Evolutionary conservation across 1,139 yeast species (phyloP).

Genomic region (Candida tetrigidarum): DNA sequence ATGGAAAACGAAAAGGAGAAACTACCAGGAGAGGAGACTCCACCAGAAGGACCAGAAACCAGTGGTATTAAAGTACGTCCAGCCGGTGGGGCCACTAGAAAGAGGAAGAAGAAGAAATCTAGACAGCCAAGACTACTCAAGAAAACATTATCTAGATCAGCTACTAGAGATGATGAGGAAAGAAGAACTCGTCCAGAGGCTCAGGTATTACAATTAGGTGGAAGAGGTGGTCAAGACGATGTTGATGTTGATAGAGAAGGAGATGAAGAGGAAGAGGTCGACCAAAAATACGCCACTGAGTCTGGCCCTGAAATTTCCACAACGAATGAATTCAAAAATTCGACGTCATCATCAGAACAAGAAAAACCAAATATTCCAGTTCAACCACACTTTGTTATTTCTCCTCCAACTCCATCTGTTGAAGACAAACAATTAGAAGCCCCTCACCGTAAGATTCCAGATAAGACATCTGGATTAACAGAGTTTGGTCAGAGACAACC

Average conservation of each 20-base stretch:
- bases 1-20: conserved; percentile 1
- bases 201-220: conserved; percentile 50
- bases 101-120: conserved; percentile 42
- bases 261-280: not conserved
- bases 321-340: conserved; percentile 8
- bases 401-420: conserved; percentile 7
- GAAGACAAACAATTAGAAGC: not conserved
- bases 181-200: conserved; percentile 45
- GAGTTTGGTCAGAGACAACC: conserved; percentile 17
- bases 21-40: not conserved
- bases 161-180: conserved; percentile 28
- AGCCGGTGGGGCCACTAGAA: conserved; percentile 72
- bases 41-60: conserved; percentile 43
- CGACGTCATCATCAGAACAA: conserved; percentile 16
- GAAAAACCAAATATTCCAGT: conserved; percentile 1
- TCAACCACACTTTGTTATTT: not conserved
- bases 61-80: conserved; percentile 75
- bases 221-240: too few species aligned
- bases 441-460: not conserved
- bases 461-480: conserved; percentile 17
- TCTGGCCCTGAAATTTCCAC: conserved; percentile 11
- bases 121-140: conserved; percentile 30
- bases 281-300: conserved; percentile 5
- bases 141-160: conserved; percentile 35
- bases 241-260: too few species aligned